Base-by-base conservation (phyloP, 2,329 filamentous ascomycete genomes). In the Trichoderma asperellum region DNA sequence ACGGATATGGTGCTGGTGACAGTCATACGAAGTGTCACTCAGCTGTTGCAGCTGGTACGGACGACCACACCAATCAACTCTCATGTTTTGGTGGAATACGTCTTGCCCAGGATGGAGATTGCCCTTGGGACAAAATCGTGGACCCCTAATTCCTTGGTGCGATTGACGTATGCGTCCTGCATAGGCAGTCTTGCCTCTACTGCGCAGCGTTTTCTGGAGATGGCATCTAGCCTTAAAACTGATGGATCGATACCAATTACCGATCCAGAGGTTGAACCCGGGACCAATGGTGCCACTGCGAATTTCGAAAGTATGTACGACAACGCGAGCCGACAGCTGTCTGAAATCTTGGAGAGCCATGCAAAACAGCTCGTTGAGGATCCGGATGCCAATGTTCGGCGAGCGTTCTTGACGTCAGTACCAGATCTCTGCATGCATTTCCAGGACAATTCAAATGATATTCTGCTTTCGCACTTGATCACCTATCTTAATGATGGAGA, bases 401-500 rank as follows among this genome's bases (percentile, higher is more conserved):
- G 96, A 70, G 94, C 96, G 1, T 97, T 99, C 76, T 83, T 99
- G 56, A 91, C 91, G 10, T 98, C 96, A 8, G 94, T 99, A 0
- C 91, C 94, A 0, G 92, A 94, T 71, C 85, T 99, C 1, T 99
- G 96, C 77, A 89, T 97, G 73, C 98, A 99, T 79, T 98, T 99
- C 73, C 94, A 92, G 71, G 87, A 90, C n/a, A 91, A 94, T 76
- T 92, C 95, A 1, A 97, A 96, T 77, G 96, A 99, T 76, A 93
- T 99, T n/a, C 90, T 99, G 18, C 83, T 99, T 27, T 97, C 94
- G 37, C 96, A 99, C 81, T 84, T 99, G 34, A 98, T 98, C 76
- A 99, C 96, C 0, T 99, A 99, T 75, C 82, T 99, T 10, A 99
- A 99, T 73, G 96, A 98, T 75, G 89, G 91, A 53, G 94, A 99